Base-by-base conservation (phyloP, 2,329 filamentous ascomycete genomes). In the Penicillium paneum region DNA sequence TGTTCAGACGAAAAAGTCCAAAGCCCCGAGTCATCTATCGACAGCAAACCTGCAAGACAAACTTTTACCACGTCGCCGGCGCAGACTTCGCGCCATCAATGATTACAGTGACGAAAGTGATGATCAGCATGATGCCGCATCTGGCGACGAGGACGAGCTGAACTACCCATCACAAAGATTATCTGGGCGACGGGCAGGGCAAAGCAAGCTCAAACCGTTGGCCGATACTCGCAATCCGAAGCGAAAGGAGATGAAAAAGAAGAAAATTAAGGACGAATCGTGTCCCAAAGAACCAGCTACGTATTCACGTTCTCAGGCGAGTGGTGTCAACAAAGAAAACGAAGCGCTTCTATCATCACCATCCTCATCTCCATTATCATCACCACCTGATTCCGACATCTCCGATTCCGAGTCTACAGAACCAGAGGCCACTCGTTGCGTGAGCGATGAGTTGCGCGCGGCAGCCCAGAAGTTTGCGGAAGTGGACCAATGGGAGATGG, bases 401-500 rank as follows among this genome's bases (percentile, higher is more conserved):
- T 60, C 65, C 38, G 65, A 67, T 43, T 63, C 65, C 2, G 67
- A 68, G 15, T 54, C 54, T 19, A 39, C 50, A 5, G 56, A 61
- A 32, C 54, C 49, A 21, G 31, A 32, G 8, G 51, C 55, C 2
- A 46, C 50, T 7, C 61, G 62, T 34, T 66, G 62, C 47, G 54
- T 66, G 40, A 76, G 72, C 54, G 68, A 71, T 36, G 74, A 76
- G 46, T 60, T 76, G 32, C 64, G 65, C 21, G 54, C 60, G 15
- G 70, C 72, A 46, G 67, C 68, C 28, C 62, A 63, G 56, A 76
- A 75, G 39, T 76, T 76, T 62, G 70, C 70, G 0, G 74, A 76
- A 55, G 64, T 76, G 40, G 74, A 76, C 57, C 59, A 69, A 56
- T 76, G 74, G 74, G 45, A 73, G 53, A 74, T 76, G 68, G 74